Evolutionary conservation across 352 stramenopile genomes (phyloP).

Genomic region (Elongisporangium senticosum): DNA sequence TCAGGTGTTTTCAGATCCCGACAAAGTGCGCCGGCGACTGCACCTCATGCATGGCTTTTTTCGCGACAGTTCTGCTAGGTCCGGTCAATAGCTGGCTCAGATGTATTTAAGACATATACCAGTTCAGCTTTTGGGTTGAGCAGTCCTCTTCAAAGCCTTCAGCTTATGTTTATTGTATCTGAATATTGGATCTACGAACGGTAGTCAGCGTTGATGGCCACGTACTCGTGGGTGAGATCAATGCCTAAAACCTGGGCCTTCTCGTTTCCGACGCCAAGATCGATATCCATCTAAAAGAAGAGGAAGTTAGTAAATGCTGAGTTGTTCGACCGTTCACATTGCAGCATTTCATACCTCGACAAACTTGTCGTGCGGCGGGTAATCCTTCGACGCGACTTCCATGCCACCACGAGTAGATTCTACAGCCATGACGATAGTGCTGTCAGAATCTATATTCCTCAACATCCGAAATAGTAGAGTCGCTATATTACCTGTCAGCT

Average conservation of each 20-base stretch:
- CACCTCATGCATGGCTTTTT: conserved; percentile 67
- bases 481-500: conserved; percentile 56
- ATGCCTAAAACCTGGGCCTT: conserved; percentile 91
- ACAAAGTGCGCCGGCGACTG: conserved; percentile 57
- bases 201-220: conserved; percentile 98
- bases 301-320: not conserved
- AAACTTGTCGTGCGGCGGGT: conserved; percentile 93
- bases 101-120: not conserved
- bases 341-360: conserved; percentile 76
- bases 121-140: not conserved
- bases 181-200: conserved; percentile 75
- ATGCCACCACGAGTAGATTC: conserved; percentile 71
- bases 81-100: conserved; percentile 6
- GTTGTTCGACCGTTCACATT: not conserved
- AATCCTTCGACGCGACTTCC: conserved; percentile 81
- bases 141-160: too few relatives aligned
- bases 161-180: not conserved
- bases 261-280: conserved; percentile 86
- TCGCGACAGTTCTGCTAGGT: conserved; percentile 12
- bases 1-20: conserved; percentile 38
- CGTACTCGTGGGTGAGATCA: conserved; percentile 98
- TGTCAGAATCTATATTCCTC: not conserved
- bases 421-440: not conserved
- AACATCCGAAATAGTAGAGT: not conserved
- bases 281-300: conserved; percentile 82